Percentiles rank a stretch among this genome's conserved stretches.
Conservation (phyloP, 2,329 filamentous ascomycete species). For the Boeremia exigua region DNA sequence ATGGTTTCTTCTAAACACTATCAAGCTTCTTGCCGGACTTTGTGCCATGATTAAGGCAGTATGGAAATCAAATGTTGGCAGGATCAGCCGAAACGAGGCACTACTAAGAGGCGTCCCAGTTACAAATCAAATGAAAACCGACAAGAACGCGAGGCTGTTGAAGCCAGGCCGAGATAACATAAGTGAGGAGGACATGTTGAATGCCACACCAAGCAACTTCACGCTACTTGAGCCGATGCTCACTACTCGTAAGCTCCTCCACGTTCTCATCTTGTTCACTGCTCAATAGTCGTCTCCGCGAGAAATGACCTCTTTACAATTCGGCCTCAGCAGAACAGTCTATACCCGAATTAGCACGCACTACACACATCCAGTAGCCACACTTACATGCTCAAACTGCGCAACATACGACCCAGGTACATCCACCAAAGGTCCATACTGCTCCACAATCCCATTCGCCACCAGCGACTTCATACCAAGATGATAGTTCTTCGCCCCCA, state of each 20-base stretch:
- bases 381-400: conserved; percentile 89
- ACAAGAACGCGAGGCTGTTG: neutral
- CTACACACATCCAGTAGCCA: neutral
- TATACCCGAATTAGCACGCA: conserved; percentile 25
- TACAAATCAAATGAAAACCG: no score
- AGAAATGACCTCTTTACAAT: conserved; percentile 84
- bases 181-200: neutral
- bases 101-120: no score
- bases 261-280: no score
- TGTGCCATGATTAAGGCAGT: no score
- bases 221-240: neutral
- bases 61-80: no score
- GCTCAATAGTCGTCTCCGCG: conserved; percentile 80
- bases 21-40: no score
- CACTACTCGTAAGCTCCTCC: neutral
- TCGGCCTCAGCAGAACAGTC: conserved; percentile 42
- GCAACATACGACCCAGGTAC: conserved; percentile 92
- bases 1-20: no score
- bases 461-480: conserved; percentile 88
- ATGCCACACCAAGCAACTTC: neutral
- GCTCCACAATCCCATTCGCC: conserved; percentile 79
- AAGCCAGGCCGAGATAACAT: neutral
- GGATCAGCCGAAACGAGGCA: no score
- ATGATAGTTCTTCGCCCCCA: conserved; percentile 90
- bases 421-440: conserved; percentile 86